phyloP scores from a whole-genome alignment of 768 basidiomycete species.

The Pulveroboletus ravenelii region DNA sequence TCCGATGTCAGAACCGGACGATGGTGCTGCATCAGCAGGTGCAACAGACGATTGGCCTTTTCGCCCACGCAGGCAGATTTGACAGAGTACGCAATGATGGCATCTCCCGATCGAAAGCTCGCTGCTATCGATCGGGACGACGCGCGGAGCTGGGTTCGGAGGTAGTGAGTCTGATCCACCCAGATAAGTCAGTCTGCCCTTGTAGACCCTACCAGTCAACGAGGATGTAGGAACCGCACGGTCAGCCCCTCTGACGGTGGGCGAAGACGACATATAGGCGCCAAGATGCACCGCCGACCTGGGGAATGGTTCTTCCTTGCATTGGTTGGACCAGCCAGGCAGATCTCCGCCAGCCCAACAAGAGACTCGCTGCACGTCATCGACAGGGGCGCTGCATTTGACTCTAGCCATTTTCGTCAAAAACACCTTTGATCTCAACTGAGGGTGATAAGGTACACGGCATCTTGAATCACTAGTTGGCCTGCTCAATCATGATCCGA shows the following conservation, averaged over 20 bases:
- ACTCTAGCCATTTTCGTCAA: slow-evolving; percentile 9
- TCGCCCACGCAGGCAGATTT: slow-evolving; percentile 1
- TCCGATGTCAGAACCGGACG: slow-evolving; percentile 5
- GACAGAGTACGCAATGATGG: slow-evolving; percentile 10
- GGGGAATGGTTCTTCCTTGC: neutral
- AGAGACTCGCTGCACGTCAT: slow-evolving; percentile 1
- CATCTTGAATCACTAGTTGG: neutral
- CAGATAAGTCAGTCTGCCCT: neutral
- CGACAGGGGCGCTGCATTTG: slow-evolving; percentile 1
- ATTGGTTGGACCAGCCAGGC: neutral
- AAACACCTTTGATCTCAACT: slow-evolving; percentile 5
- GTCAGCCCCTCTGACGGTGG: too few relatives aligned
- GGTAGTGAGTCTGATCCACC: neutral
- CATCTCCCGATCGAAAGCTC: slow-evolving; percentile 19
- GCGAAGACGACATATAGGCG: neutral
- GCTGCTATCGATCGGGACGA: slow-evolving; percentile 15
- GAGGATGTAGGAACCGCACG: too few relatives aligned
- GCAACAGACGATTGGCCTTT: neutral
- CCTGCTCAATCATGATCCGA: slow-evolving; percentile 10
- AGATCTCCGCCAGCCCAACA: slow-evolving; percentile 4
- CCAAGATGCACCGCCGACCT: neutral
- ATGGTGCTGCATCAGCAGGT: neutral
- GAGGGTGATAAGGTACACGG: slow-evolving; percentile 3
- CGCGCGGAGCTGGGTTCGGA: slow-evolving; percentile 18
- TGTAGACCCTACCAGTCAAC: too few relatives aligned